These are phyloP conservation scores for Pseudoneurospora amorphoporcata DNA, from an alignment of 495 filamentous ascomycete species.

Conservation along the genomic window DNA sequence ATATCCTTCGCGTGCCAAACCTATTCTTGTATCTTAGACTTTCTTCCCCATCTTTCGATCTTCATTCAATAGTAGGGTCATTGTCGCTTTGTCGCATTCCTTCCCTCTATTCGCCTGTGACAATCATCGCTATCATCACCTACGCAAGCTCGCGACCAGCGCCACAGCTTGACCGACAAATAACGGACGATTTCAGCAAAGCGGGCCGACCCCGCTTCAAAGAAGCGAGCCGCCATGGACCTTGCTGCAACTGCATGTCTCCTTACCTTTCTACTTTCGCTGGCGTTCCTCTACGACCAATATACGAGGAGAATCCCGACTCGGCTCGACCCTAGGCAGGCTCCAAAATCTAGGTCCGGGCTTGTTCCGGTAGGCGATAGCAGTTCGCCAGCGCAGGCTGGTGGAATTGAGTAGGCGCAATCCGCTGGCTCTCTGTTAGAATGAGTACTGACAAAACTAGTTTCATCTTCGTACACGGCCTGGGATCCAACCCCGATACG, in stretches of 20 bases:
- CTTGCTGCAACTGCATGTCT: background rate
- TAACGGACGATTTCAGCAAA: background rate
- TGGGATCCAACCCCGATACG: slow-evolving; percentile 12
- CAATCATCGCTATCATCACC: background rate
- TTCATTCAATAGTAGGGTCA: no score
- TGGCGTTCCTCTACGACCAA: slow-evolving; percentile 1
- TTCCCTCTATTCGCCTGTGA: no score
- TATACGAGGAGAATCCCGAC: background rate
- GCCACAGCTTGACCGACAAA: background rate
- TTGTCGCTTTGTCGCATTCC: no score
- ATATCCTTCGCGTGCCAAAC: no score
- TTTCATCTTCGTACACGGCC: slow-evolving; percentile 11
- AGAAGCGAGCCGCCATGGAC: background rate
- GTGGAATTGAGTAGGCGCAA: background rate
- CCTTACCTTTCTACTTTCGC: background rate
- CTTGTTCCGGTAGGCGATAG: background rate
- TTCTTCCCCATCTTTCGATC: no score
- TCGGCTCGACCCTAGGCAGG: background rate
- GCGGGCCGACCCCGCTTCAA: background rate
- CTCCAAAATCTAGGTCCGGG: background rate
- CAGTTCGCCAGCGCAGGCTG: background rate
- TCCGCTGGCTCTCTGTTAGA: no score
- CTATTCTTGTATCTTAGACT: no score
- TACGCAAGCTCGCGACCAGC: background rate
- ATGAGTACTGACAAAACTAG: background rate